Conservation (phyloP, 345 rosid genomes). For the Turnera subulata region DNA sequence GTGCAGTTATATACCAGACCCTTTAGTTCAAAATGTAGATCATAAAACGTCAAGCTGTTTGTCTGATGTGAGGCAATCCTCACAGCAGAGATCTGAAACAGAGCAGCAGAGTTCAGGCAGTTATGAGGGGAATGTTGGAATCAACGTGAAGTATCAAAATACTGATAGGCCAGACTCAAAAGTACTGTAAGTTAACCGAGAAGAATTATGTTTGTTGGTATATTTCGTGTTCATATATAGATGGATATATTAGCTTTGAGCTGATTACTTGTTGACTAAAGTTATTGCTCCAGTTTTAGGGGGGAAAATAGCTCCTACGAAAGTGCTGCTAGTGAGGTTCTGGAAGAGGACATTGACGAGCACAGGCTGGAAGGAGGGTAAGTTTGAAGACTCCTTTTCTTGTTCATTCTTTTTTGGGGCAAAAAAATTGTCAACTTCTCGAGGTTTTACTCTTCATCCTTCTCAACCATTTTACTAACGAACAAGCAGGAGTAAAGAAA, state of each 20-base stretch:
- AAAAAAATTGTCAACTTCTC: too few relatives aligned
- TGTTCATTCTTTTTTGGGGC: too few relatives aligned
- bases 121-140: slow-evolving; percentile 5
- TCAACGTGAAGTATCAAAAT: slow-evolving; percentile 9
- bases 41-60: not conserved
- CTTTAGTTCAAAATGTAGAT: slow-evolving; percentile 3
- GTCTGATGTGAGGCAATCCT: slow-evolving; percentile 6
- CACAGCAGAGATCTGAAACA: slow-evolving; percentile 5
- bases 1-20: not conserved
- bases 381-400: not conserved
- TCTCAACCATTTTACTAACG: too few relatives aligned
- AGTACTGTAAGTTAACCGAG: slow-evolving; percentile 9
- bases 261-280: not conserved
- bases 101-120: slow-evolving; percentile 22
- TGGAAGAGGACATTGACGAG: slow-evolving; percentile 11
- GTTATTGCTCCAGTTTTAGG: not conserved
- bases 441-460: too few relatives aligned
- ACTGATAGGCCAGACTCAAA: slow-evolving; percentile 1
- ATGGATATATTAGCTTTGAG: not conserved
- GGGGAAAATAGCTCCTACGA: slow-evolving; percentile 5
- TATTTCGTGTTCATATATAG: too few relatives aligned
- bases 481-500: slow-evolving; percentile 15
- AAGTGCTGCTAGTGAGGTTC: slow-evolving; percentile 5
- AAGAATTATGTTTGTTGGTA: not conserved
- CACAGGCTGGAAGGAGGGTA: slow-evolving; percentile 6